Base-by-base conservation (phyloP, 2,329 filamentous ascomycete species). In the Alternaria gansuensis region DNA sequence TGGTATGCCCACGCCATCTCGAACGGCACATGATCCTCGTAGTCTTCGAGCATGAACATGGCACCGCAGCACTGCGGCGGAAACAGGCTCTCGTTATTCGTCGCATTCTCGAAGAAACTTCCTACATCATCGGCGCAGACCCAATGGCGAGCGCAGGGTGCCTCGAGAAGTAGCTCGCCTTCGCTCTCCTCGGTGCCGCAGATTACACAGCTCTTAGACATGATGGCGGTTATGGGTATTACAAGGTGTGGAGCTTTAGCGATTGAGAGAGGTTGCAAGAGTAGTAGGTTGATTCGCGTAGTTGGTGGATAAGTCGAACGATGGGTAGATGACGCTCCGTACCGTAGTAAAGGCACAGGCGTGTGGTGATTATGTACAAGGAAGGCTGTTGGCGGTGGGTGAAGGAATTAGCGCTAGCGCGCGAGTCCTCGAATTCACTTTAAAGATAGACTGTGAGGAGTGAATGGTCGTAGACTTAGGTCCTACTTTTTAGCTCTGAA, bases 1-100 rank as follows among this genome's bases (percentile, higher is more conserved):
- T 64, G 60, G 34, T 64, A 76, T 1, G 62, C 64, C 59, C 60
- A 66, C 4, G 58, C 50, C 1, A 68, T 45, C 4, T 72, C 66
- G 11, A 62, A 66, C 0, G 67, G 63, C 1, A 75, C 36, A 33
- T 67, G 41, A 6, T 66, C 51, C 37, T 68, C 64, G 28, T 63
- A 76, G 1, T 69, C 56, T 3, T 65, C 60, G 11, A 74, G 62
- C 6, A 68, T 29, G 21, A 76, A 61, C 8, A 72, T 57, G 9
- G 66, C 52, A 2, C 37, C 54, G 58, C 74, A 76, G 61, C 74
- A 76, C 36, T 63, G 62, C 8, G 72, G 71, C 6, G 72, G 73
- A 43, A 69, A 76, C 1, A 71, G 51, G 34, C 62, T 68, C 54
- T 76, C 73, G 46, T 67, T 66, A 3, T 65, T 52, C 1, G 66